These are phyloP conservation scores for Mortierella claussenii DNA, from an alignment of 192 early-diverging fungal species.

Conservation along the genomic window DNA sequence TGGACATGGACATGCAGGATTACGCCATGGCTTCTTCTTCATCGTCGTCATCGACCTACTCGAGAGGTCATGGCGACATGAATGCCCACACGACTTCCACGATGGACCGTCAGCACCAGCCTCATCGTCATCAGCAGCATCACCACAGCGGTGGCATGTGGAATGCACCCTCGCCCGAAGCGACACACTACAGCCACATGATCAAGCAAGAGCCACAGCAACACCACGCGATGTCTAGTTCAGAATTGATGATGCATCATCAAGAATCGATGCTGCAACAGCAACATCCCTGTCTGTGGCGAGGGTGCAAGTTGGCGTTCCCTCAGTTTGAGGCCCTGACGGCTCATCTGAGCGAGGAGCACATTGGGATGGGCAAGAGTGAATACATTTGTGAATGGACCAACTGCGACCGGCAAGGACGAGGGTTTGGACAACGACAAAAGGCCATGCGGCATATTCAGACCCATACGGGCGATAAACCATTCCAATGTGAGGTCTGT, in stretches of 20 bases:
- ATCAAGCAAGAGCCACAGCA: slow-evolving; percentile 25
- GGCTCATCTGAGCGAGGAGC: slow-evolving; percentile 65
- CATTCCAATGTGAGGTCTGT: slow-evolving; percentile 81
- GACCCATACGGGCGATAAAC: slow-evolving; percentile 84
- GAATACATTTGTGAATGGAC: slow-evolving; percentile 63
- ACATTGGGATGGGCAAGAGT: slow-evolving; percentile 70
- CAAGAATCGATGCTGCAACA: slow-evolving; percentile 36
- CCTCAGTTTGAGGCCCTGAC: slow-evolving; percentile 68
- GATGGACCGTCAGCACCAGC: not conserved
- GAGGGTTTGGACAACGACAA: slow-evolving; percentile 60
- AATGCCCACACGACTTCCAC: not conserved
- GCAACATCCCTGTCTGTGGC: slow-evolving; percentile 80
- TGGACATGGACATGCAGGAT: not conserved
- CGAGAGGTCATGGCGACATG: not conserved
- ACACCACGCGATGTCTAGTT: not conserved
- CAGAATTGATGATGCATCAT: not conserved
- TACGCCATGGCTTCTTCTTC: not conserved
- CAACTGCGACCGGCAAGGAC: slow-evolving; percentile 56
- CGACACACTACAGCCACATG: not conserved
- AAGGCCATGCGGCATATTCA: slow-evolving; percentile 83
- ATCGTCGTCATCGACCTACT: not conserved
- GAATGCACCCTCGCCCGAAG: slow-evolving; percentile 1
- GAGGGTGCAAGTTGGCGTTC: slow-evolving; percentile 63
- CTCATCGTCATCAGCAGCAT: not conserved
- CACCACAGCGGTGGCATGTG: not conserved